Evolutionary conservation across 1,139 yeast species (phyloP).

Genomic region (Lodderomyces jiufengensis): DNA sequence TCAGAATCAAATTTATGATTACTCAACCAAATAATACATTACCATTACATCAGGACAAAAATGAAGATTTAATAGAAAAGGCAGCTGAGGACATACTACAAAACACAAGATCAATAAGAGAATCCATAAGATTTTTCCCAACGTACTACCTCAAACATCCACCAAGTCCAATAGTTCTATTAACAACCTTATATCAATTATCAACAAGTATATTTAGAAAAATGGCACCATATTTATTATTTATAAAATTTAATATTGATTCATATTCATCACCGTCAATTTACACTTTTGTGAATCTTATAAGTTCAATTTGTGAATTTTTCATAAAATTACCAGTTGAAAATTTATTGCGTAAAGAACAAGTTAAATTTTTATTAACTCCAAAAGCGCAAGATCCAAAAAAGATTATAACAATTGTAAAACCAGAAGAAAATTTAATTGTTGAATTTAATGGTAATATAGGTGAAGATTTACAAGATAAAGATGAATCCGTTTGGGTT

Average conservation of each 20-base stretch:
- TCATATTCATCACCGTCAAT: slow-evolving; percentile 60
- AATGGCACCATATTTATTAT: slow-evolving; percentile 70
- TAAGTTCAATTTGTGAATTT: slow-evolving; percentile 62
- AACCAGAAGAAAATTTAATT: slow-evolving; percentile 46
- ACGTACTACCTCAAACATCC: slow-evolving; percentile 50
- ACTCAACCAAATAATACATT: slow-evolving; percentile 38
- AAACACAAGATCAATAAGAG: slow-evolving; percentile 36
- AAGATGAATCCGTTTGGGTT: slow-evolving; percentile 15
- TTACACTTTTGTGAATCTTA: slow-evolving; percentile 51
- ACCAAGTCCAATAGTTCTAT: slow-evolving; percentile 45
- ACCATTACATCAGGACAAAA: slow-evolving; percentile 2
- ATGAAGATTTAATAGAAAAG: slow-evolving; percentile 7
- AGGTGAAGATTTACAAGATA: slow-evolving; percentile 3
- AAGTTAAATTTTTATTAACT: slow-evolving; percentile 57
- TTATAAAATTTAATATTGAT: slow-evolving; percentile 65
- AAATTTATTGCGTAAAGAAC: slow-evolving; percentile 80
- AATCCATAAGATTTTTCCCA: slow-evolving; percentile 37
- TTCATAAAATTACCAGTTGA: slow-evolving; percentile 83
- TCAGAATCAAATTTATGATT: slow-evolving; percentile 71
- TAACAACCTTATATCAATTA: slow-evolving; percentile 61
- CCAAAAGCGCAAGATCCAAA: slow-evolving; percentile 35
- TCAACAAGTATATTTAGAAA: slow-evolving; percentile 60
- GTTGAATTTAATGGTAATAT: slow-evolving; percentile 35
- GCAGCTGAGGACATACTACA: slow-evolving; percentile 9
- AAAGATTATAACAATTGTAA: slow-evolving; percentile 36